These are phyloP conservation scores for Sicyos edulis DNA, from an alignment of 306 rosid genomes.

Conservation along the genomic window DNA sequence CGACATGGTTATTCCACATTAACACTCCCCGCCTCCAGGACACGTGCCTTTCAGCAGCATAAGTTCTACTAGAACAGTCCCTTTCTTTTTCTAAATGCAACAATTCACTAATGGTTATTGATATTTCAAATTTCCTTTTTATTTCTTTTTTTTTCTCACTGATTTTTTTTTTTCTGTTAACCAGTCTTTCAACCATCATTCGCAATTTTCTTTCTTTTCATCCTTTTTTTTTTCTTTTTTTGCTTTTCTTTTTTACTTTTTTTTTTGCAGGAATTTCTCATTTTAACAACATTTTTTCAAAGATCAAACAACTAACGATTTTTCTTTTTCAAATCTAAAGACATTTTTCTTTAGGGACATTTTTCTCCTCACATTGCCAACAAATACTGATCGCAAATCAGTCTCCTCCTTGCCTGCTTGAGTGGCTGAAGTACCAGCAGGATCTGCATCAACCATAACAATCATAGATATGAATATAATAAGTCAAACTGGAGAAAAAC, in stretches of 20 bases:
- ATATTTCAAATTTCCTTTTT: neutral
- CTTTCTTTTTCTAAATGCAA: neutral
- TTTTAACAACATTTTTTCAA: slow-evolving; percentile 10
- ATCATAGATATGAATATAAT: neutral
- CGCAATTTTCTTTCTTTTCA: slow-evolving; percentile 16
- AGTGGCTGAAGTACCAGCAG: slow-evolving; percentile 60
- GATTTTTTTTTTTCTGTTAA: neutral
- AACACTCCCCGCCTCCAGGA: slow-evolving; percentile 36
- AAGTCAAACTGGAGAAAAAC: neutral
- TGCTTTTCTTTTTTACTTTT: neutral
- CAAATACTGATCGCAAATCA: slow-evolving; percentile 78
- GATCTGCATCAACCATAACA: slow-evolving; percentile 37
- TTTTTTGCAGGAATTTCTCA: neutral
- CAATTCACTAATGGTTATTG: neutral
- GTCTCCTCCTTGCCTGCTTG: slow-evolving; percentile 80
- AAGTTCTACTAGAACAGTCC: slow-evolving; percentile 9
- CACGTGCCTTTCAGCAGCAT: slow-evolving; percentile 31
- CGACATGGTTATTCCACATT: slow-evolving; percentile 41
- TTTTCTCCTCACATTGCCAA: slow-evolving; percentile 77
- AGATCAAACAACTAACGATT: neutral
- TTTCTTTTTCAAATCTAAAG: neutral
- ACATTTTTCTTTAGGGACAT: neutral
- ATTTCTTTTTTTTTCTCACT: slow-evolving; percentile 8
- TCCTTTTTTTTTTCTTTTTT: slow-evolving; percentile 4
- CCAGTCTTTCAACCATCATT: slow-evolving; percentile 6